Conservation (phyloP, 495 filamentous ascomycete species). For the Aspergillus hancockii region DNA sequence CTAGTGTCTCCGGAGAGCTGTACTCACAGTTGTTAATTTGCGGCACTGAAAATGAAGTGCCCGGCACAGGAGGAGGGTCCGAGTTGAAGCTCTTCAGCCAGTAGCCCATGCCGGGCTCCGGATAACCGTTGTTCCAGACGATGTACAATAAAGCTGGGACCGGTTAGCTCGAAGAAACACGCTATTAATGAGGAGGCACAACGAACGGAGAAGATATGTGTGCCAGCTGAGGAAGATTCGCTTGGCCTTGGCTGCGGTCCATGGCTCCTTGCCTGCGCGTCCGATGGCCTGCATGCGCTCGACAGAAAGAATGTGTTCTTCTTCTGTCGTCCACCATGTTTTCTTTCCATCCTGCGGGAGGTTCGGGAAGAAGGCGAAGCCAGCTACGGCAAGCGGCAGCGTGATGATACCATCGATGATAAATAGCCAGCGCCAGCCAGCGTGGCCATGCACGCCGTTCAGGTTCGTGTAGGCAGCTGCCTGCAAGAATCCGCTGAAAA, state of each 20-base stretch:
- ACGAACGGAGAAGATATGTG: slow-evolving; percentile 31
- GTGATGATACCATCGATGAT: slow-evolving; percentile 54
- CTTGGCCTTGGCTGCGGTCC: slow-evolving; percentile 26
- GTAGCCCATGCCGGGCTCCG: slow-evolving; percentile 26
- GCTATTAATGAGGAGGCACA: not conserved
- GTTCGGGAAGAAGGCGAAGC: slow-evolving; percentile 16
- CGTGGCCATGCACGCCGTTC: slow-evolving; percentile 49
- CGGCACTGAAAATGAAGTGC: slow-evolving; percentile 21
- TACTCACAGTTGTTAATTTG: slow-evolving; percentile 27
- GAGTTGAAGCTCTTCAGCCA: slow-evolving; percentile 33
- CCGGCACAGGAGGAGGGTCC: slow-evolving; percentile 26
- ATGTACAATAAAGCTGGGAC: slow-evolving; percentile 22
- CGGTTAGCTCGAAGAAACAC: not conserved
- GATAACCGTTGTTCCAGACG: slow-evolving; percentile 27
- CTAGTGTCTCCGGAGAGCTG: not conserved
- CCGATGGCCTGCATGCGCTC: slow-evolving; percentile 27
- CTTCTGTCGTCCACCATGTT: slow-evolving; percentile 30
- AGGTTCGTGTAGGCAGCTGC: slow-evolving; percentile 30
- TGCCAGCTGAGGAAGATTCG: slow-evolving; percentile 30
- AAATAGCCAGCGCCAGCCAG: slow-evolving; percentile 70
- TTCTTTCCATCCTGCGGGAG: slow-evolving; percentile 15
- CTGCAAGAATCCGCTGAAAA: slow-evolving; percentile 23
- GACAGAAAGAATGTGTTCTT: slow-evolving; percentile 25
- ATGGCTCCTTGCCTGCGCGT: slow-evolving; percentile 25
- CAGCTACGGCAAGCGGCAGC: slow-evolving; percentile 21